Base-by-base conservation (phyloP, 2,329 filamentous ascomycete species). In the Colletotrichum australisinense region DNA sequence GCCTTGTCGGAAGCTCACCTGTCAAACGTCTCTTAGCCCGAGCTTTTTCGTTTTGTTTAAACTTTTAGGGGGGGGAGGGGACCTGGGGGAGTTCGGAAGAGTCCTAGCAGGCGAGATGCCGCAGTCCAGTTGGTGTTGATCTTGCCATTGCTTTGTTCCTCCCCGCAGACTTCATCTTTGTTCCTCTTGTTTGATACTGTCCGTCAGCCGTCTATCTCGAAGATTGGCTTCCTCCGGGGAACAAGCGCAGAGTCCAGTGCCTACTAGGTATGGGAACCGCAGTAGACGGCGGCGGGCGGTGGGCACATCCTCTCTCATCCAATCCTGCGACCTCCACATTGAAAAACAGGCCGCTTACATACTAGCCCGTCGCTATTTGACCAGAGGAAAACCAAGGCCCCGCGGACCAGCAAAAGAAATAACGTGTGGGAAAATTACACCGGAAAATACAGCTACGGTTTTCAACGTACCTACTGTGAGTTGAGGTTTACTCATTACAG, bases 331-430 rank as follows among this genome's bases (percentile, higher is more conserved):
- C 42, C 42, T 49, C 30, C 56, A 24, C 35, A 7, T 46, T 22
- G n/a, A 16, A 19, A 19, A 11, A 8, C 6, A 42, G 38, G 46
- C 42, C 24, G 53, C 67, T 65, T 67, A 55, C 38, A 67, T 53
- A 67, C 38, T 59, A 38, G 67, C 35, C 53, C 19, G 38, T 26
- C 38, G 22, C 67, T 66, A 70, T 63, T 59, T 38, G 53, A n/a
- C 26, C 46, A 46, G 24, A 19, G 53, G 64, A 32, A 28, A 57
- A 60, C 8, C 46, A 55, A 63, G 35, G 22, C 38, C 38, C 38
- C 38, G 16, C 38, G 38, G 16, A 42, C 38, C 38, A 42, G 53
- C 38, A 16, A 9, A n/a, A 22, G 28, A 59, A 14, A 22, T 42
- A 42, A 42, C 38, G 38, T 42, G 38, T 42, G 38, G 38, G 38